Evolutionary conservation across 805 yeast genomes (phyloP), one percentile per base, ranked within the genome.

Genomic region (Myxozyma udenii): DNA sequence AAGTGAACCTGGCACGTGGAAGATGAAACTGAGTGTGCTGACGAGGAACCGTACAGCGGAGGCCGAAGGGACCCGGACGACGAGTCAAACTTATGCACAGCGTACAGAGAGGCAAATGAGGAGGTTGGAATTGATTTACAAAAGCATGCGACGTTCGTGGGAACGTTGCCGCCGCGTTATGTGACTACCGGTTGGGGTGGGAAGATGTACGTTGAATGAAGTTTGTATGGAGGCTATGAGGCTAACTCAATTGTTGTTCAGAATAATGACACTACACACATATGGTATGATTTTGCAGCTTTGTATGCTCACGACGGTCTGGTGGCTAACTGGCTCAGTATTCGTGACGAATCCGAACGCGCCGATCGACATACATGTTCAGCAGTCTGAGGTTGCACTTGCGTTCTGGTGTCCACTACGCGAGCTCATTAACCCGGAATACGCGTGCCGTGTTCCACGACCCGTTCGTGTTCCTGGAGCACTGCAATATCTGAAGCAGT

Each of bases 51-150:
- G 4, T 19, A 14, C 30, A 56, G 60, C 1, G 74, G 74, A 2
- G 74, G 74, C 9, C 59, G 66, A n/a, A 60, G 68, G 4, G 74
- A 71, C 32, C 61, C 65, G 1, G 66, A 58, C 2, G 74, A 70
- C 45, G 62, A 56, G 3, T 60, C 65, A 22, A 69, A 67, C 41
- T 38, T 62, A 4, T 68, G 65, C 30, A 62, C 71, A 0, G 74
- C 74, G 0, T 55, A 63, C 14, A 64, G 74, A 3, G 74, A 71
- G 46, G 60, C 74, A 1, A 24, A 11, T 4, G 74, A 71, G 52
- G 74, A 71, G 47, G 72, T 71, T 18, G 74, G 74, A 5, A 46
- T 71, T 3, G 73, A 69, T 51, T 61, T 71, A 7, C 43, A 30
- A 1, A 32, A 40, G 4, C 53, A 61, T 30, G 71, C 66, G 5